Percentiles rank a stretch among this genome's conserved stretches.
Conservation (phyloP, 306 rosid species). For the Adenanthera pavonina region DNA sequence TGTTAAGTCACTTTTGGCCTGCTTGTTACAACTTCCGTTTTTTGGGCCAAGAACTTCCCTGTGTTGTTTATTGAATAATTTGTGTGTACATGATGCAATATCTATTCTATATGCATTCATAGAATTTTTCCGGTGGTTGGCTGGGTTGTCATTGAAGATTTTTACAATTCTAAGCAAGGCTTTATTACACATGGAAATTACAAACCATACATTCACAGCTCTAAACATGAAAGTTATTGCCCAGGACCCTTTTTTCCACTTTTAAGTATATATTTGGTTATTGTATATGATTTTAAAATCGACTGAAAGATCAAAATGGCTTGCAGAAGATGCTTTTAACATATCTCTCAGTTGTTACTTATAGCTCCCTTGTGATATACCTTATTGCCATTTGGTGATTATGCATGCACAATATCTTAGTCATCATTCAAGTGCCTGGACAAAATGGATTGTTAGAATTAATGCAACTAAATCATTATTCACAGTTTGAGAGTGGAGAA, state of each 20-base stretch:
- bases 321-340: not conserved
- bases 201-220: not conserved
- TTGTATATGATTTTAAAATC: not conserved
- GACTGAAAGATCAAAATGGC: not conserved
- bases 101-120: slow-evolving; percentile 10
- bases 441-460: not conserved
- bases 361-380: not conserved
- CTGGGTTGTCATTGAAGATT: not conserved
- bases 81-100: slow-evolving; percentile 1
- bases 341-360: not conserved
- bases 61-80: slow-evolving; percentile 9
- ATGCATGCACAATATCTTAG: not conserved
- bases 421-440: not conserved
- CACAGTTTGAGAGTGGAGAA: slow-evolving; percentile 21
- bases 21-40: not conserved
- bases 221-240: not conserved
- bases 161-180: not conserved
- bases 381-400: not conserved
- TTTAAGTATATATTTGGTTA: not conserved
- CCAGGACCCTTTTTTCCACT: not conserved
- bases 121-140: not conserved
- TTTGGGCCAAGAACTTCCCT: not conserved
- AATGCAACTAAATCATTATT: not conserved
- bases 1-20: slow-evolving; percentile 2
- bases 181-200: not conserved